Conservation (phyloP, 352 stramenopile species). For the Globisporangium viniferum region DNA sequence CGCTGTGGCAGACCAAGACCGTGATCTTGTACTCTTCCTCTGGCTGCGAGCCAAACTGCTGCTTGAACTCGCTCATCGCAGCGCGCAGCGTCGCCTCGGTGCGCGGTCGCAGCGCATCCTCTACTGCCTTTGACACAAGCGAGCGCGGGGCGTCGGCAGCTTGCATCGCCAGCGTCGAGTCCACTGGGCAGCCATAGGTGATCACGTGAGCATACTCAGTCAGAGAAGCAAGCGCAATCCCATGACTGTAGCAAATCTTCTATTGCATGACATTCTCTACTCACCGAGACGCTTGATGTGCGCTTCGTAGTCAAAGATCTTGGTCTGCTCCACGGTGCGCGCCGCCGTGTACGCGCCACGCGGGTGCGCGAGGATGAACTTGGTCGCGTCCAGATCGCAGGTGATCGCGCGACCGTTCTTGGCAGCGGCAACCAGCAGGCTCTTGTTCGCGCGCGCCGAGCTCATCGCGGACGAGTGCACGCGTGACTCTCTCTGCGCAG, state of each 20-base stretch:
- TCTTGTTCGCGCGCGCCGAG: constrained; percentile 12
- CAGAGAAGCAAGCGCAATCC: background rate
- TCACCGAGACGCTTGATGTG: constrained; percentile 75
- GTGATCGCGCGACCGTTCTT: constrained; percentile 72
- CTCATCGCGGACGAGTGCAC: background rate
- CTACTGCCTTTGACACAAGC: constrained; percentile 26
- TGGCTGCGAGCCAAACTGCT: constrained; percentile 33
- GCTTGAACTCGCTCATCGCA: constrained; percentile 62
- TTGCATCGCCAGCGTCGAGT: constrained; percentile 71
- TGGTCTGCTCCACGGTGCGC: constrained; percentile 67
- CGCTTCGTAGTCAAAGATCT: constrained; percentile 78
- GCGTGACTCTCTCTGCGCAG: background rate
- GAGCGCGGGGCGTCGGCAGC: constrained; percentile 2
- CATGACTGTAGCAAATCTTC: background rate
- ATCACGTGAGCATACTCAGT: background rate
- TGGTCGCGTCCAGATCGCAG: constrained; percentile 59
- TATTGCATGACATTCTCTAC: background rate
- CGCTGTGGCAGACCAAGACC: constrained; percentile 55
- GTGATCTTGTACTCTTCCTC: constrained; percentile 85
- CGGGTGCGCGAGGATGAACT: constrained; percentile 59
- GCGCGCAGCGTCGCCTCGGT: constrained; percentile 62
- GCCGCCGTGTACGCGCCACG: constrained; percentile 73
- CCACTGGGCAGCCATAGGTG: constrained; percentile 30
- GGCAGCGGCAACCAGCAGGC: constrained; percentile 42
- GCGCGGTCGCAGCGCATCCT: constrained; percentile 45